Conservation (phyloP, 2,329 filamentous ascomycete species). For the Onygenales sp. region DNA sequence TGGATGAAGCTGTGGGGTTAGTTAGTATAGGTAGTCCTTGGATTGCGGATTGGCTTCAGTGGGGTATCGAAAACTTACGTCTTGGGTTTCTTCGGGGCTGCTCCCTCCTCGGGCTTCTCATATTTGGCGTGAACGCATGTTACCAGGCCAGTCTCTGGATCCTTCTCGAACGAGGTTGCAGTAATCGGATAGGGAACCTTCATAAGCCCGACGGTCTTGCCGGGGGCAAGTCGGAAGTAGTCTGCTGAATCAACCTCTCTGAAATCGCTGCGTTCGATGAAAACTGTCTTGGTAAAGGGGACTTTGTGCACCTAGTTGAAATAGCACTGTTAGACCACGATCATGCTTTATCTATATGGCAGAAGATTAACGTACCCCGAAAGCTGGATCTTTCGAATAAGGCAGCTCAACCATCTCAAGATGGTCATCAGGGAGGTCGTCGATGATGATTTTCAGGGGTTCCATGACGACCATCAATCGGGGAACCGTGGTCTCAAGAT, state of each 20-base stretch:
- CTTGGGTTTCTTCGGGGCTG: constrained; percentile 56
- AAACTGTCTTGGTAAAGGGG: constrained; percentile 66
- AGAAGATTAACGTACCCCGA: constrained; percentile 23
- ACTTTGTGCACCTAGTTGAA: constrained; percentile 35
- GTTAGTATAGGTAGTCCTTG: background rate
- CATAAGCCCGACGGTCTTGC: constrained; percentile 64
- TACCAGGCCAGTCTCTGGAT: constrained; percentile 54
- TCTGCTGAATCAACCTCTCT: constrained; percentile 61
- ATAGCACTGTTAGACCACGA: background rate
- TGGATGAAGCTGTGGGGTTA: constrained; percentile 53
- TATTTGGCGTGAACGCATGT: constrained; percentile 57
- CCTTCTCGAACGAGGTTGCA: constrained; percentile 59
- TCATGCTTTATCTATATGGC: background rate
- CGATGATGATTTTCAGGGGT: constrained; percentile 71
- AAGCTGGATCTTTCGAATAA: constrained; percentile 66
- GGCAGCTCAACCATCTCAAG: constrained; percentile 57
- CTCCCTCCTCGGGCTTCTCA: constrained; percentile 57
- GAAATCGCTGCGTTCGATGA: constrained; percentile 76
- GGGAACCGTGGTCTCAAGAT: constrained; percentile 80
- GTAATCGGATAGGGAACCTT: constrained; percentile 62
- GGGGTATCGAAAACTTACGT: constrained; percentile 40
- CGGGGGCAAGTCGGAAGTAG: constrained; percentile 69
- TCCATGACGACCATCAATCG: constrained; percentile 84
- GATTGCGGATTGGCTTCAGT: background rate
- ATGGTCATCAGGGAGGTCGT: constrained; percentile 52